Conservation (phyloP, 208 protist species). For the Acanthamoeba comandoni region DNA sequence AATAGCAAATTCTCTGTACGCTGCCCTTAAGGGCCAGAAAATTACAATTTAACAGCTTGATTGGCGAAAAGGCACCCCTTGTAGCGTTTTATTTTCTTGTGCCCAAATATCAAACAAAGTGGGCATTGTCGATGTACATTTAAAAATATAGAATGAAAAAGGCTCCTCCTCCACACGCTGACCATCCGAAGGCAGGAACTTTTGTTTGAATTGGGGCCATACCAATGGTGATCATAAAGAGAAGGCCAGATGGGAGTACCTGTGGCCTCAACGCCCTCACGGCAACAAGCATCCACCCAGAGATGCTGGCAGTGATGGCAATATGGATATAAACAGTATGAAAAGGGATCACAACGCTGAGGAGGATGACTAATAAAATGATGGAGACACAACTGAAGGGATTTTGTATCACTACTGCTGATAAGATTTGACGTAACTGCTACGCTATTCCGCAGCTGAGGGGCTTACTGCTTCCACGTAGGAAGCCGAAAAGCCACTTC, state of each 20-base stretch:
- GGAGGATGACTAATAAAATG: neutral
- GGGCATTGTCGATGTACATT: neutral
- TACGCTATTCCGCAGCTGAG: constrained; percentile 70
- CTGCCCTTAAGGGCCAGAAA: no score
- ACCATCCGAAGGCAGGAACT: neutral
- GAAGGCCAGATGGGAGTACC: neutral
- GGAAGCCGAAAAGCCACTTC: constrained; percentile 51
- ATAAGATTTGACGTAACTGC: constrained; percentile 65
- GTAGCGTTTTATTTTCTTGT: constrained; percentile 74
- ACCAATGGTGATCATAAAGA: neutral
- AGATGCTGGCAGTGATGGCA: neutral
- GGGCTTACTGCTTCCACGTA: neutral
- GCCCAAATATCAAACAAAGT: constrained; percentile 35
- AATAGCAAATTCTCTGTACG: no score
- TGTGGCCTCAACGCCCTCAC: no score
- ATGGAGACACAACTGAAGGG: neutral
- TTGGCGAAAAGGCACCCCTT: constrained; percentile 33
- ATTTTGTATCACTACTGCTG: neutral
- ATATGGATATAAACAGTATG: neutral
- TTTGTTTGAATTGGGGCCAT: neutral
- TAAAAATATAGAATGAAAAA: neutral
- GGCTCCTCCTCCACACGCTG: neutral
- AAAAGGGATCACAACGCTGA: neutral
- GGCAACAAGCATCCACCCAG: no score
- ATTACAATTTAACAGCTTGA: no score